Percentiles rank a stretch among this genome's conserved stretches.
These are phyloP conservation scores for Casaregolazyma suthepensis DNA, from an alignment of 1,139 yeast species.

Conservation along the genomic window DNA sequence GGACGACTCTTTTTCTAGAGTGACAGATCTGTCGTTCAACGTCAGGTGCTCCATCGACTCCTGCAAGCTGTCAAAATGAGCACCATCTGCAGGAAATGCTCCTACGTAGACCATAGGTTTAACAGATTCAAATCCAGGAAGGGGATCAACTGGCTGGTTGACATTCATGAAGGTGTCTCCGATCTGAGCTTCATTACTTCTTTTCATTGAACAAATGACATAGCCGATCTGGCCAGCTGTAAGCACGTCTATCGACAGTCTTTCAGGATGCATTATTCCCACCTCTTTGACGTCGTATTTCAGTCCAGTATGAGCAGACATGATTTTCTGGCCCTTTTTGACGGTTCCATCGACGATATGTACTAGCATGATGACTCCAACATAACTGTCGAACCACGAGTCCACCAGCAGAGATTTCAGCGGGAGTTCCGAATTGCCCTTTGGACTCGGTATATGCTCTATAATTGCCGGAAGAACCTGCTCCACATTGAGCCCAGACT, in stretches of 20 bases:
- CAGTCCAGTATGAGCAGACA: conserved; percentile 70
- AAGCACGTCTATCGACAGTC: conserved; percentile 50
- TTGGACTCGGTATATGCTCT: conserved; percentile 69
- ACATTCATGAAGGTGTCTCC: conserved; percentile 83
- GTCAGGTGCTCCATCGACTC: conserved; percentile 86
- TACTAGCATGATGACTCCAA: conserved; percentile 87
- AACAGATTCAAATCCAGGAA: conserved; percentile 94
- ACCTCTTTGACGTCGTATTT: conserved; percentile 85
- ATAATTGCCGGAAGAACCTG: conserved; percentile 72
- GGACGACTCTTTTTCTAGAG: conserved; percentile 84
- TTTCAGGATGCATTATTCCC: conserved; percentile 93
- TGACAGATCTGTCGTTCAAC: conserved; percentile 85
- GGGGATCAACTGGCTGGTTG: conserved; percentile 64
- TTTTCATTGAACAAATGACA: conserved; percentile 88
- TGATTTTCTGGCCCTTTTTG: conserved; percentile 64
- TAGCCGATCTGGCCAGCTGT: conserved; percentile 94
- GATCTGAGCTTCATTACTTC: conserved; percentile 76
- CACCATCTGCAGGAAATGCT: conserved; percentile 94
- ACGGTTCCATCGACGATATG: conserved; percentile 79
- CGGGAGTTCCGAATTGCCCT: conserved; percentile 50
- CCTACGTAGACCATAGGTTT: conserved; percentile 99
- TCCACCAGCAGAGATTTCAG: conserved; percentile 80
- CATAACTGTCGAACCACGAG: conserved; percentile 92
- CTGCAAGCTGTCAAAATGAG: conserved; percentile 81
- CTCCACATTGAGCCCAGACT: conserved; percentile 78